Conservation (phyloP, 2,329 filamentous ascomycete genomes). For the Epichloe elymi region DNA sequence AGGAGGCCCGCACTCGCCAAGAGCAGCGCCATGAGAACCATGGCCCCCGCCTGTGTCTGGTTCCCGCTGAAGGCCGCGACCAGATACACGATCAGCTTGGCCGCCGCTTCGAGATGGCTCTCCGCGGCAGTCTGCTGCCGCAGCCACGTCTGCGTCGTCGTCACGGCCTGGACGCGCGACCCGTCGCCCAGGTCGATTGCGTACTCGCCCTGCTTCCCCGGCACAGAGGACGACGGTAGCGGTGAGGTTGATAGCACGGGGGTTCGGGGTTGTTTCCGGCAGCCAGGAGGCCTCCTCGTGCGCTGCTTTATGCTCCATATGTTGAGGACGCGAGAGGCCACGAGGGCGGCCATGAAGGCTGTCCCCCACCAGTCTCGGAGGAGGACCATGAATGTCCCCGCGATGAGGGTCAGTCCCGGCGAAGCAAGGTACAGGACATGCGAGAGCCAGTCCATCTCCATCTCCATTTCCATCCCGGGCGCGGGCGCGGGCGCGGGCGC, state of each 20-base stretch:
- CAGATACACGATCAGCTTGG: slow-evolving; percentile 45
- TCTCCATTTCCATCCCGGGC: no score
- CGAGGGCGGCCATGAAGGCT: slow-evolving; percentile 31
- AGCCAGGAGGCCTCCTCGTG: background rate
- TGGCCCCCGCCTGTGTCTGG: slow-evolving; percentile 36
- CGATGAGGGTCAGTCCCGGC: slow-evolving; percentile 31
- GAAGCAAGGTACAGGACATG: slow-evolving; percentile 34
- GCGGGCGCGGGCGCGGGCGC: no score
- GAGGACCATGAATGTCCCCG: slow-evolving; percentile 31
- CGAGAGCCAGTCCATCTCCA: slow-evolving; percentile 29
- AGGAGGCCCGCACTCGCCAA: slow-evolving; percentile 39
- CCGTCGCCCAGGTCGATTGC: no score
- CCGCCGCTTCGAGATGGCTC: slow-evolving; percentile 35
- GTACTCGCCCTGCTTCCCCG: no score
- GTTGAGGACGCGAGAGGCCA: slow-evolving; percentile 41
- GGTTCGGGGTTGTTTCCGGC: no score
- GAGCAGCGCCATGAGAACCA: slow-evolving; percentile 37
- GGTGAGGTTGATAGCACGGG: no score
- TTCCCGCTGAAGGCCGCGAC: slow-evolving; percentile 43
- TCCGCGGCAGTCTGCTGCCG: slow-evolving; percentile 35
- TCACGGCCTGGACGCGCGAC: slow-evolving; percentile 33
- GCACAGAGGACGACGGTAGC: no score
- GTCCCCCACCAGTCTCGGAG: slow-evolving; percentile 39
- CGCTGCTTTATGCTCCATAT: slow-evolving; percentile 43
- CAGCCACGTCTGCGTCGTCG: slow-evolving; percentile 40